Base-by-base conservation (phyloP, 345 rosid species). In the Lepidium aucheri region DNA sequence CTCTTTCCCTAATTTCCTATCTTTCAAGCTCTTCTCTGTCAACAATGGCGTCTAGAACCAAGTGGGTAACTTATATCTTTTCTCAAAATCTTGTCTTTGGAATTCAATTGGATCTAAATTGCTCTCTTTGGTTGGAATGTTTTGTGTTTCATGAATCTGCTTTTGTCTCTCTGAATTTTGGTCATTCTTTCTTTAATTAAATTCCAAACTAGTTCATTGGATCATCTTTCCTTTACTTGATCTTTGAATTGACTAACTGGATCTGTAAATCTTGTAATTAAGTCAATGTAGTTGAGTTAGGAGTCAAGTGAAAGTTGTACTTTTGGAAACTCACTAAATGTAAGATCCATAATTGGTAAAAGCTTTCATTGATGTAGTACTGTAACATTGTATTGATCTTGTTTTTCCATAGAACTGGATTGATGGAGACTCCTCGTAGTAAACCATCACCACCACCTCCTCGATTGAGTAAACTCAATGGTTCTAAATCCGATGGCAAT, bases 391-490 rank as follows among this genome's bases (percentile, higher is more conserved):
- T 63, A 11, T 17, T 67, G 64, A 15, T 35, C n/a, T 12, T 42
- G 40, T 36, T 11, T 5, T 14, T 8, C 32, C 32, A 51, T 84
- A 92, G 98, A 83, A 80, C 98, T 59, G 77, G 84, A 43, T 77
- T 84, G 65, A 79, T 80, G 76, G 98, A 92, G 74, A 84, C 76
- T 47, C 75, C 98, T 79, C 91, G 95, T 40, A 76, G 75, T 76
- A 92, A 87, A 77, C 70, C 81, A 56, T 75, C 95, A 7, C 89
- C 86, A 20, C 86, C 90, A 30, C 80, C 87, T 58, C 79, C 95
- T 1, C 77, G 83, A 79, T 72, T 82, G 17, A 80, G 85, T 74
- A 84, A 84, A 70, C 32, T 79, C 40, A 76, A 65, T 72, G 76
- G 60, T 44, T 24, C 81, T 55, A 90, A 84, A 70, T 73, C 89